Evolutionary conservation across 345 rosid species (phyloP).

Genomic region (Tarenaya hassleriana): DNA sequence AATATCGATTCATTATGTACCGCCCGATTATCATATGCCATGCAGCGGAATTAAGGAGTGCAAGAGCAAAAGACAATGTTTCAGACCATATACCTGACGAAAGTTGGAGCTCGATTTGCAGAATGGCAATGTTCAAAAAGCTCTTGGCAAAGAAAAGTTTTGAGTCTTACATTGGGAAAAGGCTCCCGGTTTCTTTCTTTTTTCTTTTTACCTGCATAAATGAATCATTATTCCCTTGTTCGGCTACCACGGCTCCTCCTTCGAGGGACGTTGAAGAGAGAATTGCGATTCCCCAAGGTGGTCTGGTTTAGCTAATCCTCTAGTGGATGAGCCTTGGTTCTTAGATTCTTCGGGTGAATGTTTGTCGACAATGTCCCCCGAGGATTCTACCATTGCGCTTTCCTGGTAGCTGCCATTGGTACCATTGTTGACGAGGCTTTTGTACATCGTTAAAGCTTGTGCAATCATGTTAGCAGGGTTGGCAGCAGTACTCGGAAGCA

Average conservation of each 20-base stretch:
- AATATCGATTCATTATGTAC: too few species aligned
- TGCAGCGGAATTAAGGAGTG: too few species aligned
- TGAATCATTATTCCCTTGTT: too few species aligned
- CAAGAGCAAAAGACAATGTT: too few species aligned
- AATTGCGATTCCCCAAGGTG: slow-evolving; percentile 29
- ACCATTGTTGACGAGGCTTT: slow-evolving; percentile 42
- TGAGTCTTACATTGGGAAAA: too few species aligned
- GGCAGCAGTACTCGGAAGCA: slow-evolving; percentile 67
- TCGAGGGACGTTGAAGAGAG: slow-evolving; percentile 55
- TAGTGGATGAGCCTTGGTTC: slow-evolving; percentile 21
- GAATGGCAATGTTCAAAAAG: too few species aligned
- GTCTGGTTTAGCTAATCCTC: slow-evolving; percentile 18
- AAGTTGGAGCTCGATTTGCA: too few species aligned
- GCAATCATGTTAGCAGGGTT: slow-evolving; percentile 71
- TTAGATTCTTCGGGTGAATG: slow-evolving; percentile 24
- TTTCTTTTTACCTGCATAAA: too few species aligned
- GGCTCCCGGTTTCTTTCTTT: too few species aligned
- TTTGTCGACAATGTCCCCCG: slow-evolving; percentile 22
- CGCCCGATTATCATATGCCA: too few species aligned
- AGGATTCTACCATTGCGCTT: slow-evolving; percentile 18
- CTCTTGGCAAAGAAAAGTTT: too few species aligned
- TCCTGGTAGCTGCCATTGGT: slow-evolving; percentile 27
- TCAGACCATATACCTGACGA: too few species aligned
- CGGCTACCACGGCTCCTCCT: slow-evolving; percentile 3
- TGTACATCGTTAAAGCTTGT: slow-evolving; percentile 75